Percentiles rank a stretch among this genome's conserved stretches.
phyloP scores from a whole-genome alignment of 257 asterid genomes.

The Gentiana straminea region DNA sequence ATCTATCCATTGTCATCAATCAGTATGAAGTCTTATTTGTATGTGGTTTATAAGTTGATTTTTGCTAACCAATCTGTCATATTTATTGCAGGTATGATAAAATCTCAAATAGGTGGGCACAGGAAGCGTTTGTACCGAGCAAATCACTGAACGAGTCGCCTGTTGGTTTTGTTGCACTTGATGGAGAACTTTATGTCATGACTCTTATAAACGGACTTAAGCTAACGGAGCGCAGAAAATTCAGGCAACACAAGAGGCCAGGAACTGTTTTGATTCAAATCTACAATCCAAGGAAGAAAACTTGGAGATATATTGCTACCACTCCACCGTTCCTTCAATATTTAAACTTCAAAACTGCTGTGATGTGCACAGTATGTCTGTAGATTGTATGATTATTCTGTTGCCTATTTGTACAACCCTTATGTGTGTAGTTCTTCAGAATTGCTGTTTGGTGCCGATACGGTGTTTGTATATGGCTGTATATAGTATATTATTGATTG shows the following conservation, averaged over 20 bases:
- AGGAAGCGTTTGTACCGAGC: constrained; percentile 60
- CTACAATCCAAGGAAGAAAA: constrained; percentile 55
- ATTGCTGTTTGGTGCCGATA: constrained; percentile 1
- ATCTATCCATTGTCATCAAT: too few relatives aligned
- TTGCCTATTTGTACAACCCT: constrained; percentile 1
- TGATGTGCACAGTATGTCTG: constrained; percentile 59
- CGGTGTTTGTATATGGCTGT: constrained; percentile 12
- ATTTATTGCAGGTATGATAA: constrained; percentile 41
- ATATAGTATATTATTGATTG: neutral
- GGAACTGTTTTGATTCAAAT: constrained; percentile 49
- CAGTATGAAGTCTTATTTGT: too few relatives aligned
- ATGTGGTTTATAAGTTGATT: too few relatives aligned
- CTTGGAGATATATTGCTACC: constrained; percentile 50
- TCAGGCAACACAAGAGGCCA: constrained; percentile 53
- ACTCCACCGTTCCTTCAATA: constrained; percentile 56
- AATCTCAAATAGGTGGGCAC: constrained; percentile 52
- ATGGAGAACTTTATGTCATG: constrained; percentile 52
- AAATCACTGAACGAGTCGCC: constrained; percentile 39
- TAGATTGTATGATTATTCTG: constrained; percentile 26
- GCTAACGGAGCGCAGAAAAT: constrained; percentile 24
- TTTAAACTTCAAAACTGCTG: constrained; percentile 61
- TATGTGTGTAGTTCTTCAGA: neutral
- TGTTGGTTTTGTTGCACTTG: constrained; percentile 67
- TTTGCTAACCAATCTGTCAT: neutral
- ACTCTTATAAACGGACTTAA: constrained; percentile 26